phyloP scores from a whole-genome alignment of 257 asterid genomes.

The Penstemon eatonii region DNA sequence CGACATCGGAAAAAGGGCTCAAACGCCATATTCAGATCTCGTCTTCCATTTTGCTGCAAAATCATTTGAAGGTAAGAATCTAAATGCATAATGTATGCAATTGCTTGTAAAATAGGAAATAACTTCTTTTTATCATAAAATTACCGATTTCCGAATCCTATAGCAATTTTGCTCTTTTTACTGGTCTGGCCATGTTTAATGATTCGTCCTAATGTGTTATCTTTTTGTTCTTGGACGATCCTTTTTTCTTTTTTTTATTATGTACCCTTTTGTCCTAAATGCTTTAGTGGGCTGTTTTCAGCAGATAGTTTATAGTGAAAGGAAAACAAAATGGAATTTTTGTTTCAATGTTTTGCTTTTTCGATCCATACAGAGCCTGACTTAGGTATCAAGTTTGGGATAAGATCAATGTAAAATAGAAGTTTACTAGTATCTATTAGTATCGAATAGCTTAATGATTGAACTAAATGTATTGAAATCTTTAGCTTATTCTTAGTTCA shows the following conservation, averaged over 20 bases:
- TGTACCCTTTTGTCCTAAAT: background rate
- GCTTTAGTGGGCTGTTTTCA: background rate
- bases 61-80: background rate
- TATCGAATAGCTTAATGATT: background rate
- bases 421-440: background rate
- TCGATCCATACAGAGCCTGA: background rate
- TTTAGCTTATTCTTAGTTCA: background rate
- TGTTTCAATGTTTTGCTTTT: background rate
- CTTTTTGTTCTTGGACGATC: background rate
- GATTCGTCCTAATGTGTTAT: background rate
- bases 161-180: background rate
- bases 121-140: background rate
- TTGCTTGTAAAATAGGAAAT: background rate
- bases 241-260: background rate
- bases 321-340: background rate
- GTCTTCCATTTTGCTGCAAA: conserved; percentile 14
- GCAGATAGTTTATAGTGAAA: background rate
- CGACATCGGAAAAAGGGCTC: background rate
- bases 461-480: conserved; percentile 2
- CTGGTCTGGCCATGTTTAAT: background rate
- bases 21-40: conserved; percentile 20
- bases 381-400: background rate
- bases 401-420: background rate
- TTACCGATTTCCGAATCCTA: background rate
- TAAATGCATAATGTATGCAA: background rate